Evolutionary conservation across 164 flowering plant genomes (phyloP).

Genomic region (Vitis cinerea): DNA sequence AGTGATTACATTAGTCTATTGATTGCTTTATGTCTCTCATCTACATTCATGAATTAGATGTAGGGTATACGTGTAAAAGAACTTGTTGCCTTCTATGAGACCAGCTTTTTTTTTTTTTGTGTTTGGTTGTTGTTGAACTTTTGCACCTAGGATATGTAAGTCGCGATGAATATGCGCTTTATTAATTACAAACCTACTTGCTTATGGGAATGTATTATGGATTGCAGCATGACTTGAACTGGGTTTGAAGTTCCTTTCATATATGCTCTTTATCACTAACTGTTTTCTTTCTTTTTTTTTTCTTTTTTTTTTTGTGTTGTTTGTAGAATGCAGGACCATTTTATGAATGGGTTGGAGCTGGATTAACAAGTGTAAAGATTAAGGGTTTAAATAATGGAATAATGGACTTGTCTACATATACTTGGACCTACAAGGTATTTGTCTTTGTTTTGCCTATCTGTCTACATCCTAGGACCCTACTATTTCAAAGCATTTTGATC

Average conservation of each 20-base stretch:
- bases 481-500: neutral
- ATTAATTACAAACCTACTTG: neutral
- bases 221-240: neutral
- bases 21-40: no score
- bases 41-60: no score
- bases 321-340: conserved; percentile 83
- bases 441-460: neutral
- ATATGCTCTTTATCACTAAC: no score
- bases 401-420: conserved; percentile 52
- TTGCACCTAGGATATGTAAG: no score
- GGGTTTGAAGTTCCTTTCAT: no score
- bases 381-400: conserved; percentile 66
- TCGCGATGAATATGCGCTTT: neutral
- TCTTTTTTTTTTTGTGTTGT: conserved; percentile 5
- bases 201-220: neutral
- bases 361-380: conserved; percentile 72
- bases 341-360: conserved; percentile 90
- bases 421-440: conserved; percentile 84
- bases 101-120: no score
- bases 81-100: no score
- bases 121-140: no score
- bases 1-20: no score
- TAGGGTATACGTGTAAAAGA: no score
- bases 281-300: neutral
- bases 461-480: no score